Evolutionary conservation across 2,329 filamentous ascomycete species (phyloP), one percentile per base, ranked within the genome.

Genomic region (Fusarium buharicum): DNA sequence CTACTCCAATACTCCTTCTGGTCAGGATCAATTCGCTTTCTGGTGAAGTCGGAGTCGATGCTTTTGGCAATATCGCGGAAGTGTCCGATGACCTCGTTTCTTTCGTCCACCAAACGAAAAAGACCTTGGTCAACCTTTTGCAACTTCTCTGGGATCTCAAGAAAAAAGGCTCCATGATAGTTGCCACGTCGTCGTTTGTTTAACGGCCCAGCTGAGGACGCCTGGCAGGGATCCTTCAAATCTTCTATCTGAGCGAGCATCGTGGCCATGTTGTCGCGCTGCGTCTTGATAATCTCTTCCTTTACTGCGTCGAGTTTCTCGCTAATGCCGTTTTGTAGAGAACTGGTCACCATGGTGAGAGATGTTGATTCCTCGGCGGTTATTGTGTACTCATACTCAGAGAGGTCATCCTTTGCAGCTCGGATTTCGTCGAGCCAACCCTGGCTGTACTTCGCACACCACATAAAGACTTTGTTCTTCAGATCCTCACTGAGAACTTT

Each of bases 381-480:
- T 11, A 24, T 38, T 4, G 47, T 50, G 18, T 37, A 48, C 5
- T 2, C 10, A 11, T 58, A 48, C 14, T 59, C 53, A 3, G 14
- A 8, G 1, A 48, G 16, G 6, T 58, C 47, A 0, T 53, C 38
- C 2, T 44, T 13, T 0, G 37, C 53, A 4, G 18, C 10, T 4
- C 37, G 17, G 9, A 54, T 30, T 6, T 27, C 50, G 2, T 45
- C 43, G 0, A 39, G 3, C 44, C 41, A 59, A 2, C 2, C 2
- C 3, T 3, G 18, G 6, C 13, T 30, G 4, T 38, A 4, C 8
- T 44, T 24, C 0, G 14, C 8, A 4, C 54, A 59, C 49, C 48
- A 45, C n/a, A 33, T 31, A 3, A 40, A 49, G 1, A 49, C 30
- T 6, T 37, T 49, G 12, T 54, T 54, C 4, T 59, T 54, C 10